These are phyloP conservation scores for Phialocephala subalpina DNA, from an alignment of 2,329 filamentous ascomycete species.

Conservation along the genomic window DNA sequence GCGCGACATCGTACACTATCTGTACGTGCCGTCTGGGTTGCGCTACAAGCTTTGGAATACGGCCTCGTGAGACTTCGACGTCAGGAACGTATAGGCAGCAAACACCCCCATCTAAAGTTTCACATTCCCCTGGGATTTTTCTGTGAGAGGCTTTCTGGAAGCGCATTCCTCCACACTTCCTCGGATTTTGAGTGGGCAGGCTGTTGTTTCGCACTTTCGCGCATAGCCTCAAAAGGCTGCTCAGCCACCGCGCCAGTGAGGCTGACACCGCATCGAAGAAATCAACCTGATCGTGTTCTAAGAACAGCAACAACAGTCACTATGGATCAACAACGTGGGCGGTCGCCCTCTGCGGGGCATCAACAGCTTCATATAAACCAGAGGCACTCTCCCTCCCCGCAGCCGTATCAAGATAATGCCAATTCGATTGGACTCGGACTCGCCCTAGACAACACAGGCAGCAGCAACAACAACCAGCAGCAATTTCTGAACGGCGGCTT, in stretches of 20 bases:
- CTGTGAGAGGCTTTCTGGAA: conserved; percentile 19
- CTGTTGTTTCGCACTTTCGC: conserved; percentile 35
- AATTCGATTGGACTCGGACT: conserved; percentile 64
- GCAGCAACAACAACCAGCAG: conserved; percentile 50
- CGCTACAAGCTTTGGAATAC: not conserved
- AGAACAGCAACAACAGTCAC: conserved; percentile 44
- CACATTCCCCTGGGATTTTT: conserved; percentile 16
- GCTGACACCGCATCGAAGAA: conserved; percentile 33
- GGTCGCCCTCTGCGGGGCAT: conserved; percentile 67
- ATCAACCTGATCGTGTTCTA: conserved; percentile 42
- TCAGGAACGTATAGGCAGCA: conserved; percentile 30
- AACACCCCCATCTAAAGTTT: conserved; percentile 23
- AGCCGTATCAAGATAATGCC: conserved; percentile 55
- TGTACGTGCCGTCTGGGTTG: not conserved
- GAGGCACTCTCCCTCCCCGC: conserved; percentile 68
- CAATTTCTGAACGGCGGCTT: conserved; percentile 54
- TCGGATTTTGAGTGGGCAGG: conserved; percentile 27
- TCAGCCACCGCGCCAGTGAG: conserved; percentile 42
- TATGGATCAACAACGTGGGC: conserved; percentile 67
- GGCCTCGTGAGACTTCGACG: conserved; percentile 13
- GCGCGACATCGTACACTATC: conserved; percentile 10
- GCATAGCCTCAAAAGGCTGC: conserved; percentile 40
- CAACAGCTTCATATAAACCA: conserved; percentile 71
- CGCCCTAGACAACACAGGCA: conserved; percentile 56
- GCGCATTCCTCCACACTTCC: conserved; percentile 18